These are phyloP conservation scores for Xylaria sp. DNA, from an alignment of 495 filamentous ascomycete genomes.

Conservation along the genomic window DNA sequence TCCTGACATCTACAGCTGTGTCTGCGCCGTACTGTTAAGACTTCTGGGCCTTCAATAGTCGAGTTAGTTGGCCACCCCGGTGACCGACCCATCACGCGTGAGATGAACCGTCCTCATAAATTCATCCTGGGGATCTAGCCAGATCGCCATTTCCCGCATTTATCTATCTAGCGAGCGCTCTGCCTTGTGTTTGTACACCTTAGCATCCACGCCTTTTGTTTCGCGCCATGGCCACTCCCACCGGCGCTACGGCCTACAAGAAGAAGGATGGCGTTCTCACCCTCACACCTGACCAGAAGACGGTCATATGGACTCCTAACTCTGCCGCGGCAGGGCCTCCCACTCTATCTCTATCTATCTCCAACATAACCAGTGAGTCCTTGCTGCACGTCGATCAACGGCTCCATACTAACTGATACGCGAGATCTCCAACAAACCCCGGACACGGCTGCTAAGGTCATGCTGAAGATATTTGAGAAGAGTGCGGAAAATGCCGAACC, in stretches of 20 bases:
- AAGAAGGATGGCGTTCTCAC: slow-evolving; percentile 92
- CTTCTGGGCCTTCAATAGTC: not conserved
- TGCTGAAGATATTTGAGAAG: slow-evolving; percentile 84
- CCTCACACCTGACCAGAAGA: slow-evolving; percentile 70
- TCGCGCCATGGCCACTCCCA: slow-evolving; percentile 61
- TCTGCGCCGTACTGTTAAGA: slow-evolving; percentile 1
- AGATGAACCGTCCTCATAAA: slow-evolving; percentile 14
- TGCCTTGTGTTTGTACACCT: slow-evolving; percentile 9
- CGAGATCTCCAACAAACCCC: slow-evolving; percentile 92
- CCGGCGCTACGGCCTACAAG: slow-evolving; percentile 83
- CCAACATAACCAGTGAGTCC: slow-evolving; percentile 76
- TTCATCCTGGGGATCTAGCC: not conserved
- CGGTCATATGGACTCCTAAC: slow-evolving; percentile 81
- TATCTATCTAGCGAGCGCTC: not conserved
- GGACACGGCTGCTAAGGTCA: slow-evolving; percentile 79
- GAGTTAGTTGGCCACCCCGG: slow-evolving; percentile 3
- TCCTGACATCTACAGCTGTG: not conserved
- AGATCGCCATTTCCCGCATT: not conserved
- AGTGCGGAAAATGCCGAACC: slow-evolving; percentile 60
- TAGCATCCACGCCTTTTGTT: not conserved
- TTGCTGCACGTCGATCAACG: not conserved
- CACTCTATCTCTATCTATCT: slow-evolving; percentile 70
- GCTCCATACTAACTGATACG: slow-evolving; percentile 22
- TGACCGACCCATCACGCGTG: slow-evolving; percentile 7
- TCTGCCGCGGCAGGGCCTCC: slow-evolving; percentile 60